Evolutionary conservation across 75 land plant genomes (phyloP), one percentile per base, ranked within the genome.

Genomic region (Ceratopteris richardii): DNA sequence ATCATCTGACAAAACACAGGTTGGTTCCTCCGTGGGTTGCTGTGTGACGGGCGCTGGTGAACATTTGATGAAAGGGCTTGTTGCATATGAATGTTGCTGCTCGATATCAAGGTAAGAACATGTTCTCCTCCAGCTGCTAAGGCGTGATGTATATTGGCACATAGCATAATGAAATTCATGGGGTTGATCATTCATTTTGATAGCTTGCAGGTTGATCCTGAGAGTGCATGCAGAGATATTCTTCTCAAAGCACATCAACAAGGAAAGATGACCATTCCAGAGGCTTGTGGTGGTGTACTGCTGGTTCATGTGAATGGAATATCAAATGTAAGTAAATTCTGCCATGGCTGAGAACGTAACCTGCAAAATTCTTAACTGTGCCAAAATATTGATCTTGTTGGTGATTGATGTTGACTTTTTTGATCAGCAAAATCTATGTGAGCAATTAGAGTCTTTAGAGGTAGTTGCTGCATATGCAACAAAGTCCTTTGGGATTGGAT

Each of bases 1-100:
- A 20, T 73, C 84, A 23, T 73, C 81, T 47, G 78, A 61, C 69
- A 67, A 77, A 39, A 60, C 76, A 18, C 67, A 64, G 68, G 79
- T 70, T 31, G 51, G 70, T 51, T 82, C 59, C 37, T 57, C 75
- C 27, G 84, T 83, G 57, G 98, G 88, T 29, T 81, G 83, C 60
- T 87, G 91, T 77, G 79, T 74, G 58, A 80, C 80, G 47, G 98
- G 98, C 56, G 87, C 85, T 25, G 98, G 98, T 39, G 98, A 94
- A 64, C 73, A 70, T 54, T 56, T 94, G 16, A 90, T 94, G 80
- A 81, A 66, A 77, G 87, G 85, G 39, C 80, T 94, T 67, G 73
- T 84, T 36, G 87, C 98, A 12, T 80, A 84, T 39, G 91, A 90
- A 64, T 86, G 96, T 63, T 94, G 88, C 66, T 54, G 75, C 24